phyloP scores from a whole-genome alignment of 2,329 filamentous ascomycete genomes.

The Alternaria incomplexa region DNA sequence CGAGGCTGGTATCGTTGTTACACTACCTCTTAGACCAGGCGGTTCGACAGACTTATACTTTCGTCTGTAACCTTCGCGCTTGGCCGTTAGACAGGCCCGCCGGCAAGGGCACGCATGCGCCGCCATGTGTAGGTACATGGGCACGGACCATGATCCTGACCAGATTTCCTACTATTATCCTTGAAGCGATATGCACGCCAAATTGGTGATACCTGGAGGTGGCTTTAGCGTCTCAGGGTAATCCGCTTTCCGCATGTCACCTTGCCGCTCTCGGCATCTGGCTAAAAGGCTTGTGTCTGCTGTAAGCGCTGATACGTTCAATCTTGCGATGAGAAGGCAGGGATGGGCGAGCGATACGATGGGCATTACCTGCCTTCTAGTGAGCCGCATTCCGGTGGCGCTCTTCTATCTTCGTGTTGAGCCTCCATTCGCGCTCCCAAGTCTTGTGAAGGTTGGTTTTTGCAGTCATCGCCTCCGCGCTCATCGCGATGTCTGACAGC shows the following conservation, averaged over 20 bases:
- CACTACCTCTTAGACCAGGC: constrained; percentile 22
- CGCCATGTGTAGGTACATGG: constrained; percentile 37
- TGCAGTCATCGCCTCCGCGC: constrained; percentile 24
- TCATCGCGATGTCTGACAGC: constrained; percentile 10
- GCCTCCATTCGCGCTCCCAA: constrained; percentile 35
- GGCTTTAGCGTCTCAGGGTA: constrained; percentile 35
- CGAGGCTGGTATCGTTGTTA: constrained; percentile 22
- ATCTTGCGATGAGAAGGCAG: constrained; percentile 24
- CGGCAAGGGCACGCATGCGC: constrained; percentile 33
- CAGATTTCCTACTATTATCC: constrained; percentile 20
- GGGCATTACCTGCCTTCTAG: constrained; percentile 18
- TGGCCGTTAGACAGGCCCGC: constrained; percentile 36
- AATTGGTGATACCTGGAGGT: constrained; percentile 40
- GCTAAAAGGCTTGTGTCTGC: constrained; percentile 33
- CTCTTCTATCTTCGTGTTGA: constrained; percentile 34
- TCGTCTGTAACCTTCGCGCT: constrained; percentile 25
- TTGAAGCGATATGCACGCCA: constrained; percentile 38
- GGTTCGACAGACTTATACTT: constrained; percentile 38
- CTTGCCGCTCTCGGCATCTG: constrained; percentile 28
- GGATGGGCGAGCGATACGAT: constrained; percentile 24
- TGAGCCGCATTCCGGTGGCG: constrained; percentile 39
- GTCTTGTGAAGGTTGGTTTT: constrained; percentile 20
- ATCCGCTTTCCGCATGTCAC: constrained; percentile 27
- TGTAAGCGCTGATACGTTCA: constrained; percentile 39
- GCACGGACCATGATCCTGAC: constrained; percentile 30